These are phyloP conservation scores for Microcos paniculata DNA, from an alignment of 345 rosid species.

Conservation along the genomic window DNA sequence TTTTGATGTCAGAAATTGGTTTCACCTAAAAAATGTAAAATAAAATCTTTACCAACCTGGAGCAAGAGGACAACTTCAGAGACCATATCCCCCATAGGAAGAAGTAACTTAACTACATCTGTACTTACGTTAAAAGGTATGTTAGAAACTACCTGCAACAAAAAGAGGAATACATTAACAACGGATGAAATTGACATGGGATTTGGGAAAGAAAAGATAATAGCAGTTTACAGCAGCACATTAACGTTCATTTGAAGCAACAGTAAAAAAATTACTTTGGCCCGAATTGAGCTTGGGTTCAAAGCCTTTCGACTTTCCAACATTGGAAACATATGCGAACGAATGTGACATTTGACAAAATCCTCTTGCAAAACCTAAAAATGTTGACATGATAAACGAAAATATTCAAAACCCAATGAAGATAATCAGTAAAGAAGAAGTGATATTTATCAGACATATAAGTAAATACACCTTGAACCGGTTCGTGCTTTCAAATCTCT, in stretches of 20 bases:
- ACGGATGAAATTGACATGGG: neutral
- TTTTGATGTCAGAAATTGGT: neutral
- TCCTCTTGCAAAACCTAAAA: constrained; percentile 82
- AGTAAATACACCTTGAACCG: constrained; percentile 51
- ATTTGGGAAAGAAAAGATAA: neutral
- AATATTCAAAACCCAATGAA: neutral
- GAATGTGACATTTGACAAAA: constrained; percentile 71
- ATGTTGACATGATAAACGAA: neutral
- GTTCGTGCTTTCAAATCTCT: constrained; percentile 57
- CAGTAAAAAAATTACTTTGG: constrained; percentile 48
- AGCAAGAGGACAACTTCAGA: constrained; percentile 88
- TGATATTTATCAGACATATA: neutral
- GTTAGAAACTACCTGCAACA: constrained; percentile 77
- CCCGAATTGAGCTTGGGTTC: constrained; percentile 32
- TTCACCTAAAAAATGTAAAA: neutral
- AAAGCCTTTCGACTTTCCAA: constrained; percentile 31
- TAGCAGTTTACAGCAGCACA: neutral
- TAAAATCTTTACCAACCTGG: constrained; percentile 47
- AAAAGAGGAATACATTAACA: neutral
- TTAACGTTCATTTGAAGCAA: neutral
- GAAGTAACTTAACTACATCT: constrained; percentile 76
- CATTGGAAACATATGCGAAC: constrained; percentile 56
- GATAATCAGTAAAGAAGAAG: constrained; percentile 9
- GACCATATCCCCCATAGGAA: constrained; percentile 92
- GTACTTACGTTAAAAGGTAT: constrained; percentile 89